Evolutionary conservation across 345 rosid species (phyloP).

Genomic region (Acer yangbiense): DNA sequence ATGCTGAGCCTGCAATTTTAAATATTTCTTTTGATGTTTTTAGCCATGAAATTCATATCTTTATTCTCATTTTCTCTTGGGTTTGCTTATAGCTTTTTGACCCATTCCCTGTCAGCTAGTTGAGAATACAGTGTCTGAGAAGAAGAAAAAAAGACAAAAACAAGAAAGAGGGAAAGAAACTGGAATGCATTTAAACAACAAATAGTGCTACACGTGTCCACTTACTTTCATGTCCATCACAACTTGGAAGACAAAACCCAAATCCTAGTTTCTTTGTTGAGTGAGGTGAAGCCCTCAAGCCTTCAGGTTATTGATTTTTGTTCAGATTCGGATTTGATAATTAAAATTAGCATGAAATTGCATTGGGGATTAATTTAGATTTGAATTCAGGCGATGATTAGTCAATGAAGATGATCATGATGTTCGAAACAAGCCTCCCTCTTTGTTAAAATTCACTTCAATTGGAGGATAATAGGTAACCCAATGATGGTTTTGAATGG

Average conservation of each 20-base stretch:
- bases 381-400: slow-evolving; percentile 56
- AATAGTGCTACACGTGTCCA: background rate
- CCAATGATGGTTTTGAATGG: slow-evolving; percentile 82
- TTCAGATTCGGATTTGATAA: slow-evolving; percentile 41
- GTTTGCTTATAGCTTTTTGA: background rate
- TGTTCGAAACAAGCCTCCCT: slow-evolving; percentile 49
- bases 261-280: too few species aligned
- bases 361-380: slow-evolving; percentile 28
- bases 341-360: slow-evolving; percentile 26
- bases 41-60: background rate
- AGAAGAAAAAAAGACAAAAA: background rate
- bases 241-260: background rate
- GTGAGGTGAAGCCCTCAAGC: slow-evolving; percentile 26
- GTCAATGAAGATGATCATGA: slow-evolving; percentile 44
- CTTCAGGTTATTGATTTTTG: slow-evolving; percentile 40
- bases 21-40: background rate
- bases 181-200: background rate
- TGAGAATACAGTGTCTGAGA: background rate
- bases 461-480: slow-evolving; percentile 58
- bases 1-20: background rate
- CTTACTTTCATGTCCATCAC: background rate
- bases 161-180: background rate
- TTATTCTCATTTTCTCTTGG: background rate
- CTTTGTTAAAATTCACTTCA: slow-evolving; percentile 79
- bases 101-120: background rate